These are phyloP conservation scores for Ceratobasidium sp. DNA, from an alignment of 1,284 basidiomycete species.

Conservation along the genomic window DNA sequence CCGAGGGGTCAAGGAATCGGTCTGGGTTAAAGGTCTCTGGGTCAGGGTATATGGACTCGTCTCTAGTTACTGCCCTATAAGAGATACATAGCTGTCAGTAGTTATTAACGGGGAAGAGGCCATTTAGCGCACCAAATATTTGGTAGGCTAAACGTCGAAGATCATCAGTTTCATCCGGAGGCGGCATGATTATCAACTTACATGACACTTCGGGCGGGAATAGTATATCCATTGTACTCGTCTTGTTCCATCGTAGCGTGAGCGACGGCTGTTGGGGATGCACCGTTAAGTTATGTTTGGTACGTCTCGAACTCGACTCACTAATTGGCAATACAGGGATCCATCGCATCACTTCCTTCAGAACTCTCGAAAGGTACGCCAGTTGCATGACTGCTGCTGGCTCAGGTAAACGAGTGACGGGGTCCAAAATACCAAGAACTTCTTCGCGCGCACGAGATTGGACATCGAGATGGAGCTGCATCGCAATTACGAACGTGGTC, in stretches of 20 bases:
- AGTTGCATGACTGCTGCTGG: conserved; percentile 17
- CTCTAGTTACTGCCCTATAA: conserved; percentile 33
- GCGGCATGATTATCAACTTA: neutral
- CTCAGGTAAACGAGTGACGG: conserved; percentile 16
- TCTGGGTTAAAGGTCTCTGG: conserved; percentile 39
- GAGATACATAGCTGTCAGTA: neutral
- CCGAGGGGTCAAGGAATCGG: conserved; percentile 26
- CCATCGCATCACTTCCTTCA: conserved; percentile 28
- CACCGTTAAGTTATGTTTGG: neutral
- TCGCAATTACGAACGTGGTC: conserved; percentile 27
- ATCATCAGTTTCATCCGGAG: neutral
- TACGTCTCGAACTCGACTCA: neutral
- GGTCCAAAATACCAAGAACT: conserved; percentile 24
- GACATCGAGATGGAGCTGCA: conserved; percentile 28
- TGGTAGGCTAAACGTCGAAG: neutral
- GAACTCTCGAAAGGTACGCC: conserved; percentile 24
- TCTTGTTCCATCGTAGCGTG: conserved; percentile 31
- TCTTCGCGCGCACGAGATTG: conserved; percentile 40
- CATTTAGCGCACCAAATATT: conserved; percentile 2
- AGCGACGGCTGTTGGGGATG: neutral
- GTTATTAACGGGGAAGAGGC: neutral
- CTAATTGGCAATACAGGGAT: conserved; percentile 25
- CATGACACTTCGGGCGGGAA: conserved; percentile 35
- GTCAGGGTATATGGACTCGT: conserved; percentile 36
- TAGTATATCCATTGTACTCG: conserved; percentile 29